Conservation (phyloP, 805 yeast species). For the Monosporozyma yasuniensis region DNA sequence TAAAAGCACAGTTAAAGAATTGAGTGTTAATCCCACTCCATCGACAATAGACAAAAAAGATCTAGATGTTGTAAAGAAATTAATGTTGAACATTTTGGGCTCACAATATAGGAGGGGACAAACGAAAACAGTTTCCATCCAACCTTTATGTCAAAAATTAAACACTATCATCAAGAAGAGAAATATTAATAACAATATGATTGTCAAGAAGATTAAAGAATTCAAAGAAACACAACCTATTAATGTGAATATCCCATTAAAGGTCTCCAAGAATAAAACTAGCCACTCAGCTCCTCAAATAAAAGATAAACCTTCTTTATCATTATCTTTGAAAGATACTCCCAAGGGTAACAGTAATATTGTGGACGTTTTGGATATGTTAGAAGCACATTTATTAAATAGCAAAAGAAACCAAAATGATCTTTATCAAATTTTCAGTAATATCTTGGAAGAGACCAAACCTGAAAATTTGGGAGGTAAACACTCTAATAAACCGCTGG, state of each 20-base stretch:
- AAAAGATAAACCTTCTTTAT: not conserved
- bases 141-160: not conserved
- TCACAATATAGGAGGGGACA: not conserved
- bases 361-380: not conserved
- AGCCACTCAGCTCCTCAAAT: not conserved
- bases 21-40: not conserved
- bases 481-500: conserved; percentile 7
- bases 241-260: not conserved
- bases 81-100: not conserved
- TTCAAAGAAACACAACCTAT: not conserved
- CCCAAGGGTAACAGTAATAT: not conserved
- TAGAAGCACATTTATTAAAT: conserved; percentile 2
- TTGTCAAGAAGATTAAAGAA: not conserved
- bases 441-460: conserved; percentile 6
- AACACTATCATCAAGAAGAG: not conserved
- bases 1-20: not conserved
- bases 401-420: conserved; percentile 4
- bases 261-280: not conserved
- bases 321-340: not conserved
- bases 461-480: conserved; percentile 9
- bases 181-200: not conserved
- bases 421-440: conserved; percentile 7
- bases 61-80: not conserved
- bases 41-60: not conserved
- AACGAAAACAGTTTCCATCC: not conserved